These are phyloP conservation scores for Neocucurbitaria cava DNA, from an alignment of 2,329 filamentous ascomycete genomes.

Conservation along the genomic window DNA sequence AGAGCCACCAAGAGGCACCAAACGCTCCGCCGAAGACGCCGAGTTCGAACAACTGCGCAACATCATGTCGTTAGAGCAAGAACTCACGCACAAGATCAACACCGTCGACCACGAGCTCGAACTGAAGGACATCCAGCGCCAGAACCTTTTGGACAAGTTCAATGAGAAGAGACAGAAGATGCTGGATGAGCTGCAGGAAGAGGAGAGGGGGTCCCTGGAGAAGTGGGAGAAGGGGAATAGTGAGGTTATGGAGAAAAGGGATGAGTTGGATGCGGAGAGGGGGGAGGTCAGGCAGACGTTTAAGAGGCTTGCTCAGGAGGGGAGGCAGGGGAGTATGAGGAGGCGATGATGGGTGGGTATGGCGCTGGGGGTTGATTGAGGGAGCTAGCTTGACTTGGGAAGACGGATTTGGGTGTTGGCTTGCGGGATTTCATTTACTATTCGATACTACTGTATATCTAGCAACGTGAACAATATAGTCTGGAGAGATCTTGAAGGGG, in stretches of 20 bases:
- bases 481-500: no score
- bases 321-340: neutral
- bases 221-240: neutral
- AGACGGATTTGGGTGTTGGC: no score
- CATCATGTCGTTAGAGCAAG: neutral
- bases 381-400: no score
- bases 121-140: neutral
- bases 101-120: constrained; percentile 2
- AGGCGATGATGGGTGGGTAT: neutral
- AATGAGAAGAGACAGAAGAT: neutral
- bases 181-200: neutral
- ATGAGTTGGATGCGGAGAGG: neutral
- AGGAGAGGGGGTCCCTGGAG: neutral
- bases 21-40: constrained; percentile 10
- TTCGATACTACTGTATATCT: no score
- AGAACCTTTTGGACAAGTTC: neutral
- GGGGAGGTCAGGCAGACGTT: constrained; percentile 1
- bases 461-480: no score
- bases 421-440: no score
- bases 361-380: no score
- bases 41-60: constrained; percentile 4
- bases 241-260: neutral
- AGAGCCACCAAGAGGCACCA: neutral
- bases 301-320: neutral
- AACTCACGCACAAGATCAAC: constrained; percentile 1